These are phyloP conservation scores for Gracilaria vermiculophylla DNA, from an alignment of 23 red algal genomes.

Conservation along the genomic window DNA sequence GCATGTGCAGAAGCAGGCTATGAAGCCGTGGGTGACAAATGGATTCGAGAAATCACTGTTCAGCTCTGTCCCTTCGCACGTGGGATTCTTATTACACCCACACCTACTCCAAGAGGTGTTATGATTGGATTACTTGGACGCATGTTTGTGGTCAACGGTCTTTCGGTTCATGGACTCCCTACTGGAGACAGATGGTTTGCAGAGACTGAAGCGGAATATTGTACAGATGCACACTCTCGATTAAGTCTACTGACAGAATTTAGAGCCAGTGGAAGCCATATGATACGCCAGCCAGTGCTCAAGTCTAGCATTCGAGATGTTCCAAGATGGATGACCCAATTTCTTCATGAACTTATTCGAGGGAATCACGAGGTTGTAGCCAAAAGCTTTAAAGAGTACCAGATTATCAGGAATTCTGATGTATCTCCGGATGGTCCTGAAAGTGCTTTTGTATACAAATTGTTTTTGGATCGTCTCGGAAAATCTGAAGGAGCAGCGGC, in stretches of 20 bases:
- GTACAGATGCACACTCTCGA: slow-evolving; percentile 11
- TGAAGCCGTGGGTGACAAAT: slow-evolving; percentile 14
- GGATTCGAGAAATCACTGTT: slow-evolving; percentile 32
- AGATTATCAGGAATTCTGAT: not conserved
- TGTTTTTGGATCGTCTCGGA: not conserved
- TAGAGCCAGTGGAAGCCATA: not conserved
- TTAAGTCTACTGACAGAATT: not conserved
- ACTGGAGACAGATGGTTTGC: slow-evolving; percentile 13
- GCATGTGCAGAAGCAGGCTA: not conserved
- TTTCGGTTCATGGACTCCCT: not conserved
- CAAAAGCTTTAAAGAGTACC: not conserved
- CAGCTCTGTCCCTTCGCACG: not conserved
- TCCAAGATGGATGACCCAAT: not conserved
- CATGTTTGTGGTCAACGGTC: not conserved
- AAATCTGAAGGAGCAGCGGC: not conserved
- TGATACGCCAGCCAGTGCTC: slow-evolving; percentile 13
- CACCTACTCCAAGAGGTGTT: not conserved
- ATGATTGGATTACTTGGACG: not conserved
- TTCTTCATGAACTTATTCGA: not conserved
- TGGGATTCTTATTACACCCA: not conserved
- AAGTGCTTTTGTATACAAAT: not conserved
- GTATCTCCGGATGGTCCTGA: not conserved
- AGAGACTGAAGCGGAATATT: not conserved
- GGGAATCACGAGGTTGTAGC: not conserved
- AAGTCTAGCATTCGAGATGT: not conserved